These are phyloP conservation scores for Mycena albidolilacea DNA, from an alignment of 768 basidiomycete genomes.

Conservation along the genomic window DNA sequence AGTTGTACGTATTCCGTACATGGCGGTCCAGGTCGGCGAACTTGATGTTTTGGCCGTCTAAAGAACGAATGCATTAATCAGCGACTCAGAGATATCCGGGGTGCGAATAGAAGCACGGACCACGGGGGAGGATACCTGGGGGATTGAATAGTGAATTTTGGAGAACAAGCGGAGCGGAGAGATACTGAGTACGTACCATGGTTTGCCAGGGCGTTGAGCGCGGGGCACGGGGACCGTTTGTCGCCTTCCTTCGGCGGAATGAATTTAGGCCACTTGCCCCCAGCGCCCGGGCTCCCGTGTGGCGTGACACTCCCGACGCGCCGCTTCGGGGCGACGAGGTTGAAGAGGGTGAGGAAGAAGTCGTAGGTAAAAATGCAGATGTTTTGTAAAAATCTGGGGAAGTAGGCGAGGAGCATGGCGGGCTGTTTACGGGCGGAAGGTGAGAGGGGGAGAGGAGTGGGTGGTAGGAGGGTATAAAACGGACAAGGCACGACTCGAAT, in stretches of 20 bases:
- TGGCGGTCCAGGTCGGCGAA: conserved; percentile 48
- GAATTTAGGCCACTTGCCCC: conserved; percentile 80
- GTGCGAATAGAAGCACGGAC: conserved; percentile 45
- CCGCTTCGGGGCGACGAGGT: conserved; percentile 64
- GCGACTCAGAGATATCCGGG: neutral
- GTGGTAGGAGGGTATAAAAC: neutral
- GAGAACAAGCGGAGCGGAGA: neutral
- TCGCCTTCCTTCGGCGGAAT: conserved; percentile 70
- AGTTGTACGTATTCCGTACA: conserved; percentile 63
- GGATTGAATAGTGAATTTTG: conserved; percentile 46
- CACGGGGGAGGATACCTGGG: conserved; percentile 25
- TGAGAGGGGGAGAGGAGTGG: neutral
- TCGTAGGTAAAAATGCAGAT: conserved; percentile 65
- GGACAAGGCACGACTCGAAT: neutral
- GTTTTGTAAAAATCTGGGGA: neutral
- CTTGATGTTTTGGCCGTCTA: conserved; percentile 59
- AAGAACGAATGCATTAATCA: neutral
- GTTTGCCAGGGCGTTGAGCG: conserved; percentile 61
- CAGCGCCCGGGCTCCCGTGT: conserved; percentile 67
- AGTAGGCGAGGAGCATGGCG: neutral
- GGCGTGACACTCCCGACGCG: conserved; percentile 70
- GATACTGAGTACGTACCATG: conserved; percentile 56
- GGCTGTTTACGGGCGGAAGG: neutral
- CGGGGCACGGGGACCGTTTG: conserved; percentile 58
- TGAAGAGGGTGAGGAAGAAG: conserved; percentile 61